Evolutionary conservation across 176 grass and related monocot genomes (phyloP).

Genomic region (Guadua angustifolia): DNA sequence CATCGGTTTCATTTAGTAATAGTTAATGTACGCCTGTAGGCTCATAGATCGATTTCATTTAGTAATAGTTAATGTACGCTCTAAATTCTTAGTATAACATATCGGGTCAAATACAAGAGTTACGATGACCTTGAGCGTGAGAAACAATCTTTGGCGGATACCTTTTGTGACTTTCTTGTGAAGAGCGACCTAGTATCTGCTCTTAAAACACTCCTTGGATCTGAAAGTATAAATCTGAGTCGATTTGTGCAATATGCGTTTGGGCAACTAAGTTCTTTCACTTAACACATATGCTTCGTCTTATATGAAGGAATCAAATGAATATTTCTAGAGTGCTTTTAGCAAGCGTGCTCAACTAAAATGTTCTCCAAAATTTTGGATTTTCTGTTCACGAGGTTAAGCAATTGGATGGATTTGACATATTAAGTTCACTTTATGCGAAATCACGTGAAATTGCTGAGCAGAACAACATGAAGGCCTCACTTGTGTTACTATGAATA

Average conservation of each 20-base stretch:
- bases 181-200: conserved; percentile 76
- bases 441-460: conserved; percentile 75
- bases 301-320: conserved; percentile 57
- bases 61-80: too few relatives aligned
- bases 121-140: conserved; percentile 87
- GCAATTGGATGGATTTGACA: conserved; percentile 71
- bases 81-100: conserved; percentile 36
- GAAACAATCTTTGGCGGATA: conserved; percentile 89
- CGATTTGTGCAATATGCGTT: conserved; percentile 91
- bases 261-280: conserved; percentile 81
- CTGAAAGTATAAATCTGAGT: conserved; percentile 87
- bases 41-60: too few relatives aligned
- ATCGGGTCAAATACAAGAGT: conserved; percentile 80
- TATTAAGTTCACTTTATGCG: conserved; percentile 64
- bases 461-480: conserved; percentile 45
- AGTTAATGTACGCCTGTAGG: too few relatives aligned
- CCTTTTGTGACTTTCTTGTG: conserved; percentile 78
- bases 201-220: conserved; percentile 73
- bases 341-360: conserved; percentile 62
- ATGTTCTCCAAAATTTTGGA: conserved; percentile 70
- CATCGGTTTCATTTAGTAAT: too few relatives aligned
- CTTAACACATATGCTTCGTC: conserved; percentile 46
- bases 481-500: conserved; percentile 11
- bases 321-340: conserved; percentile 85
- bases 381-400: conserved; percentile 93